Evolutionary conservation across 2,329 filamentous ascomycete species (phyloP), one percentile per base, ranked within the genome.

Genomic region (Neopestalotiopsis clavispora): DNA sequence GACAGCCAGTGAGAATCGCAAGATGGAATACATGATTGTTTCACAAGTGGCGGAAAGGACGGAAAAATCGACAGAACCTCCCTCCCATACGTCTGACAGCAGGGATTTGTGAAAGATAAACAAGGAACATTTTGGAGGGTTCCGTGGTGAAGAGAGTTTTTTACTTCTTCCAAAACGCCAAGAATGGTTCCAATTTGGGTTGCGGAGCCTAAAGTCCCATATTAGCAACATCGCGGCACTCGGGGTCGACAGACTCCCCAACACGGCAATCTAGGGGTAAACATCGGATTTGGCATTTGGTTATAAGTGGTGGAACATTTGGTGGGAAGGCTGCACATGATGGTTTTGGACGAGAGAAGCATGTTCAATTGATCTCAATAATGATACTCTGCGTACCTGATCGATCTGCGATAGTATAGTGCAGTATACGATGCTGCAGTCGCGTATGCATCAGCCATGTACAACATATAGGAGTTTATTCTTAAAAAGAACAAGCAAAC

Each of bases 301-400:
- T 20, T 40, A 38, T 62, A 13, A 62, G 59, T 62, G 59, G 59
- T 62, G 59, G 59, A 62, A 62, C 17, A 34, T 62, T 10, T 62
- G 59, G 12, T 62, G 59, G 12, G 20, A 38, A 38, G 34, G 34
- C 34, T 38, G 34, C 34, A 38, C 34, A 7, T 38, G 34, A 38
- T 10, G 10, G 34, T 38, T 10, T 38, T 38, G 34, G 34, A 38
- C 6, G 14, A 52, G 6, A 12, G 4, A 12, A 52, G 34, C 20
- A 17, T 17, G 45, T 9, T 10, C 45, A 10, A 52, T 52, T 52
- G 14, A 52, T 52, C n/a, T 52, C 45, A 3, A 23, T 17, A 52
- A 52, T 4, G 5, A 52, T 52, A 2, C n/a, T 52, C n/a, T 52
- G 45, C 17, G 45, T 52, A 38, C 34, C 10, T 38, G 34, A 10